Evolutionary conservation across 768 basidiomycete genomes (phyloP).

Genomic region (Pseudohyphozyma bogoriensis): DNA sequence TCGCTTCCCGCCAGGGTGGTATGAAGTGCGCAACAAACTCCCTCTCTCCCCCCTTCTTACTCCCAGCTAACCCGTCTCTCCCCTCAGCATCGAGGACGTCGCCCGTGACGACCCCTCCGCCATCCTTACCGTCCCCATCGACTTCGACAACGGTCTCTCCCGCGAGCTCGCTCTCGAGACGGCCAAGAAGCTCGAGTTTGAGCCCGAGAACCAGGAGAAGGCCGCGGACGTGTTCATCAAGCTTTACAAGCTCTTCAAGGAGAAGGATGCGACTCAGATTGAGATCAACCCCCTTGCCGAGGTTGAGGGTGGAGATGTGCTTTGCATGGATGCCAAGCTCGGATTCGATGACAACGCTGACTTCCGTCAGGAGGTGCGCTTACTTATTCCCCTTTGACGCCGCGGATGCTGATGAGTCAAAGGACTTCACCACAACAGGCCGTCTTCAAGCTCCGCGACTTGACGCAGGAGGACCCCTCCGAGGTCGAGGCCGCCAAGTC

Average conservation of each 20-base stretch:
- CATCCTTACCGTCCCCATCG: constrained; percentile 89
- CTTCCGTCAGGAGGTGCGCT: constrained; percentile 62
- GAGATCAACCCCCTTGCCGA: constrained; percentile 98
- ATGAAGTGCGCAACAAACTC: constrained; percentile 57
- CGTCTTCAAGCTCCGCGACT: constrained; percentile 76
- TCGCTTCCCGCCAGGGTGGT: constrained; percentile 86
- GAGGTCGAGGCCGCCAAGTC: constrained; percentile 97
- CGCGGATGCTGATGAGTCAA: not conserved
- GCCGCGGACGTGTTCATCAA: constrained; percentile 90
- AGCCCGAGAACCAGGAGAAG: constrained; percentile 57
- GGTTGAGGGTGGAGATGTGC: constrained; percentile 77
- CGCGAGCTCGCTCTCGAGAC: constrained; percentile 56
- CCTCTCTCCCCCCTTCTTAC: fast-evolving
- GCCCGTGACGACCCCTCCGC: constrained; percentile 88
- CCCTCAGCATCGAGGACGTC: constrained; percentile 74
- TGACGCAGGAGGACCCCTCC: constrained; percentile 89
- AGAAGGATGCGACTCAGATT: constrained; percentile 98
- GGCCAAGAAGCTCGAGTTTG: constrained; percentile 86
- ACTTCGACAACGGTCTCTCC: constrained; percentile 69
- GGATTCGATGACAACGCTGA: constrained; percentile 99
- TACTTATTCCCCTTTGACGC: not conserved
- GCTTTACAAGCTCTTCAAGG: constrained; percentile 92
- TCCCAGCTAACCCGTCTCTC: not conserved
- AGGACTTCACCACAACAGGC: constrained; percentile 43
- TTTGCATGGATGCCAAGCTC: constrained; percentile 99